phyloP scores from a whole-genome alignment of 192 early-diverging fungal genomes.

The Coemansia erecta region DNA sequence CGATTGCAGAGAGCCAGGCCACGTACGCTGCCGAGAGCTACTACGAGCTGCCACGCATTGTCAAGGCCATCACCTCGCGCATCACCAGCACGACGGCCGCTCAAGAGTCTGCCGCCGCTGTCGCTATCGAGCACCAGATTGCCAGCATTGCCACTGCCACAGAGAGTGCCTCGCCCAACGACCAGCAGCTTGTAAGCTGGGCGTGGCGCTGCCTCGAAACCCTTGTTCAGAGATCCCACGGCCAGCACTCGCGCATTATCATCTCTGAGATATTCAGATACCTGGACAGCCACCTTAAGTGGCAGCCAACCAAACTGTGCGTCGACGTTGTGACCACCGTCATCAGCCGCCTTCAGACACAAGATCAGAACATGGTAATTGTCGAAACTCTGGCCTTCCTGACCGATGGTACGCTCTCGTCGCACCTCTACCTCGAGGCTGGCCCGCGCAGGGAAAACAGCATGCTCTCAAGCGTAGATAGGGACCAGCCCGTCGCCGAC shows the following conservation, averaged over 20 bases:
- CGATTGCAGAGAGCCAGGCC: conserved; percentile 60
- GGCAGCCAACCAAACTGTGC: conserved; percentile 34
- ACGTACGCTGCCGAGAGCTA: conserved; percentile 61
- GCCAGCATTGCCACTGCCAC: not conserved
- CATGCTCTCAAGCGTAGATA: conserved; percentile 4
- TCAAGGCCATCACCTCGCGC: conserved; percentile 54
- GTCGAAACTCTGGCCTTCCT: conserved; percentile 41
- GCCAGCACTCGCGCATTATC: conserved; percentile 48
- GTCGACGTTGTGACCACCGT: conserved; percentile 24
- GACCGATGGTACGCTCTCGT: conserved; percentile 29
- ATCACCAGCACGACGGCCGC: conserved; percentile 10
- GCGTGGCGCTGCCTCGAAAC: conserved; percentile 43
- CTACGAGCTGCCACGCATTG: conserved; percentile 60
- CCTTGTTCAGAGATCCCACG: conserved; percentile 35
- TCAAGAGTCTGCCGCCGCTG: not conserved
- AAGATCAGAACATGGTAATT: conserved; percentile 54
- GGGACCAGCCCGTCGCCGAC: not conserved
- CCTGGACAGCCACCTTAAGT: conserved; percentile 27
- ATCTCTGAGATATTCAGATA: conserved; percentile 47
- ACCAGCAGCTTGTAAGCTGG: conserved; percentile 18
- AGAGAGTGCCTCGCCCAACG: conserved; percentile 1
- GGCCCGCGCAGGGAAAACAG: conserved; percentile 2
- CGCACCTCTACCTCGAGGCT: conserved; percentile 16
- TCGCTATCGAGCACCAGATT: conserved; percentile 12
- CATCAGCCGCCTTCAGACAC: conserved; percentile 38